Conservation (phyloP, 2,329 filamentous ascomycete genomes). For the Leptographium lundbergii region DNA sequence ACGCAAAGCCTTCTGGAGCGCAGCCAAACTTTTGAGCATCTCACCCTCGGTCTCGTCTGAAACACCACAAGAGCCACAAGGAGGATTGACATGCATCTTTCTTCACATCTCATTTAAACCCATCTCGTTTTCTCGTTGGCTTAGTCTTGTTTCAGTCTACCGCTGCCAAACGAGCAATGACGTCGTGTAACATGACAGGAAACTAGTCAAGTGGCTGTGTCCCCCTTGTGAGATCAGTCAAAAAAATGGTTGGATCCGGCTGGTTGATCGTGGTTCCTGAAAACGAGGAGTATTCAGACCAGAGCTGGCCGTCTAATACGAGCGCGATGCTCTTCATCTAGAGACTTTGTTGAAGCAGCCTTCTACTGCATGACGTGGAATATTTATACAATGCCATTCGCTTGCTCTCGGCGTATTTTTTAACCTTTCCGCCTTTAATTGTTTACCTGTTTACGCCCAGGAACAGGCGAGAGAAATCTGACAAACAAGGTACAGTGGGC, state of each 20-base stretch:
- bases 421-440: not conserved
- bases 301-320: too few species aligned
- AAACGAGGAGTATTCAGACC: not conserved
- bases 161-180: not conserved
- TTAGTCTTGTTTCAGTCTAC: not conserved
- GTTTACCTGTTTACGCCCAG: not conserved
- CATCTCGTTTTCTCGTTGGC: not conserved
- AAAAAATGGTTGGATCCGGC: not conserved
- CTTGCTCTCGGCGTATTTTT: not conserved
- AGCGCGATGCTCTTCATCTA: too few species aligned
- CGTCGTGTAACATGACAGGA: not conserved
- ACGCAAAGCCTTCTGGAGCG: too few species aligned
- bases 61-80: too few species aligned
- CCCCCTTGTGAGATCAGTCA: not conserved
- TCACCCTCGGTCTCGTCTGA: too few species aligned
- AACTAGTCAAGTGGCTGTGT: not conserved
- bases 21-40: too few species aligned
- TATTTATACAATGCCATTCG: too few species aligned
- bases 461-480: not conserved
- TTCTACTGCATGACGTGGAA: too few species aligned
- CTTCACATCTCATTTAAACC: too few species aligned
- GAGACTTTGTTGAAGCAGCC: too few species aligned
- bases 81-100: too few species aligned
- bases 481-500: not conserved
- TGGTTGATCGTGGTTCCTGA: not conserved